Percentiles rank a stretch among this genome's conserved stretches.
These are phyloP conservation scores for Crithidia bombi DNA, from an alignment of 208 protist species.

Conservation along the genomic window DNA sequence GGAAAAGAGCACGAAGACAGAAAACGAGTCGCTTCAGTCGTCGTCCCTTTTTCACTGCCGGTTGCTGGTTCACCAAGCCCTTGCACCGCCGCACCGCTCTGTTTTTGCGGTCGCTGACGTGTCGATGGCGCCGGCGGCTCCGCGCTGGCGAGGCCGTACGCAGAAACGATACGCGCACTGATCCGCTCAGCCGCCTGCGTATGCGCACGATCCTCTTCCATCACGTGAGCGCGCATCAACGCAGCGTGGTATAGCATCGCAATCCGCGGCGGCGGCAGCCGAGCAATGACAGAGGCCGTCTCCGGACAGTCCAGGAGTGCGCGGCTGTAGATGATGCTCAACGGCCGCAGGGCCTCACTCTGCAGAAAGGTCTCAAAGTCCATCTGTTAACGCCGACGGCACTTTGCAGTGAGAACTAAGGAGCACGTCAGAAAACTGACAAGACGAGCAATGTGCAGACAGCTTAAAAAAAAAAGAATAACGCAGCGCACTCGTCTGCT, in stretches of 20 bases:
- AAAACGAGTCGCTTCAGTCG: neutral
- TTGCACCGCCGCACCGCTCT: too few relatives aligned
- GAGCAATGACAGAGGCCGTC: constrained; percentile 26
- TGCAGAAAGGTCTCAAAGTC: constrained; percentile 30
- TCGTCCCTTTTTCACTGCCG: neutral
- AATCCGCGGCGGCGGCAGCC: constrained; percentile 19
- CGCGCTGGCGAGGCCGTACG: constrained; percentile 9
- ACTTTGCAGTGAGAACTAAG: too few relatives aligned
- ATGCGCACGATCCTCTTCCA: neutral
- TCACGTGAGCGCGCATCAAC: constrained; percentile 13
- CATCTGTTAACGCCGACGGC: constrained; percentile 15
- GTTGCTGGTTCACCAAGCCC: neutral
- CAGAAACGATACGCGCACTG: constrained; percentile 19
- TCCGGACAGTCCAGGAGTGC: constrained; percentile 29
- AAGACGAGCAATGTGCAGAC: neutral
- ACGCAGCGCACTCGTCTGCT: too few relatives aligned
- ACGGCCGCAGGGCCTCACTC: constrained; percentile 23
- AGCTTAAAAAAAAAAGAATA: constrained; percentile 1
- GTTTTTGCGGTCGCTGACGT: neutral
- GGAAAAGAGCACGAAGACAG: neutral
- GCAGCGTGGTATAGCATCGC: constrained; percentile 40
- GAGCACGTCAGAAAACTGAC: neutral
- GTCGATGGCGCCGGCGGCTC: too few relatives aligned
- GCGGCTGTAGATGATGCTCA: constrained; percentile 30
- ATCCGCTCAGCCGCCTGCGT: constrained; percentile 19